phyloP scores from a whole-genome alignment of 2,329 filamentous ascomycete species.

The Aspergillus jensenii region DNA sequence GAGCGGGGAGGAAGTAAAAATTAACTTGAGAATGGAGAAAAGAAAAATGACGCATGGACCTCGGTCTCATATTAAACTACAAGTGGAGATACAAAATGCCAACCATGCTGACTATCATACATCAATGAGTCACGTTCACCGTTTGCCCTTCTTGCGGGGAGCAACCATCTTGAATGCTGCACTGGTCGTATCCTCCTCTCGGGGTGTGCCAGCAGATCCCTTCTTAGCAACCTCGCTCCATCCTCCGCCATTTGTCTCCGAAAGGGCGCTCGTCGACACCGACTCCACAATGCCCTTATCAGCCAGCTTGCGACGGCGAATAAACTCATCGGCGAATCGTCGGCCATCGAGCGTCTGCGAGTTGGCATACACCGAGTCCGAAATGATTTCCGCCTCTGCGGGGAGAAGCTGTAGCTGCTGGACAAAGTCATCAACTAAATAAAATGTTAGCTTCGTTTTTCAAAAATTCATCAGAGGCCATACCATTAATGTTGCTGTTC shows the following conservation, averaged over 20 bases:
- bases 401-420: slow-evolving; percentile 73
- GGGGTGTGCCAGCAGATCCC: slow-evolving; percentile 55
- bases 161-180: slow-evolving; percentile 86
- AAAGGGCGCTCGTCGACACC: slow-evolving; percentile 54
- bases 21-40: background rate
- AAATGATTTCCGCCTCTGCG: slow-evolving; percentile 75
- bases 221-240: slow-evolving; percentile 99
- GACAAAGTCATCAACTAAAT: slow-evolving; percentile 75
- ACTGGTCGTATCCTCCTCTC: slow-evolving; percentile 46
- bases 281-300: slow-evolving; percentile 83
- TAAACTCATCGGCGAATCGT: slow-evolving; percentile 91
- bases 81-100: slow-evolving; percentile 9
- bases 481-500: slow-evolving; percentile 67
- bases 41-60: background rate
- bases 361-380: slow-evolving; percentile 82
- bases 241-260: slow-evolving; percentile 61
- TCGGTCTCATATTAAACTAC: background rate
- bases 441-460: slow-evolving; percentile 35
- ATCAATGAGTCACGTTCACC: slow-evolving; percentile 48
- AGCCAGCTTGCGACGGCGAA: slow-evolving; percentile 87
- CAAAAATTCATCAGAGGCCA: slow-evolving; percentile 6
- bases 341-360: slow-evolving; percentile 88
- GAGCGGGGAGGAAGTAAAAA: background rate
- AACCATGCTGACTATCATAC: background rate
- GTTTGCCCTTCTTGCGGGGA: slow-evolving; percentile 83